Evolutionary conservation across 2,329 filamentous ascomycete species (phyloP).

Genomic region (Microsporum audouinii): DNA sequence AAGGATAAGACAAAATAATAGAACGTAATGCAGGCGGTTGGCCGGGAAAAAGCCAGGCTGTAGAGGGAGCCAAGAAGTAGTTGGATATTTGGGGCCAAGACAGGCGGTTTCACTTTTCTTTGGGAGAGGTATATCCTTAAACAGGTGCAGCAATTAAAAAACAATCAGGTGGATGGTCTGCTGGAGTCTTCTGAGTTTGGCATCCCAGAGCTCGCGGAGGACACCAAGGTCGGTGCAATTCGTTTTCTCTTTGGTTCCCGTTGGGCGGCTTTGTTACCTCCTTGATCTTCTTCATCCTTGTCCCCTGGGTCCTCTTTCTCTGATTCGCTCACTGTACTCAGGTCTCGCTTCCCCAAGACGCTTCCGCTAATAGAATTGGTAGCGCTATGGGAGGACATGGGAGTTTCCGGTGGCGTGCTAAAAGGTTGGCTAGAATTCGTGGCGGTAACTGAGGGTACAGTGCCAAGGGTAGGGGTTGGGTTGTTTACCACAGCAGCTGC

Average conservation of each 20-base stretch:
- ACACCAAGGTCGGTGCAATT: conserved; percentile 15
- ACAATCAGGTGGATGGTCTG: neutral
- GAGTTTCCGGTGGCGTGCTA: conserved; percentile 81
- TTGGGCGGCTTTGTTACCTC: neutral
- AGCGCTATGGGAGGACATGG: conserved; percentile 47
- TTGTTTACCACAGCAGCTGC: conserved; percentile 47
- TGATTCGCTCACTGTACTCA: conserved; percentile 31
- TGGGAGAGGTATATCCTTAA: neutral
- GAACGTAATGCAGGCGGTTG: neutral
- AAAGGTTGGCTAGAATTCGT: conserved; percentile 48
- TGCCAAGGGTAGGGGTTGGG: conserved; percentile 65
- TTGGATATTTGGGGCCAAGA: neutral
- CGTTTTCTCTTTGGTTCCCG: conserved; percentile 15
- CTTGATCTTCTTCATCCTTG: neutral
- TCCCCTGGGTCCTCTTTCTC: conserved; percentile 31
- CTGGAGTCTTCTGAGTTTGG: neutral
- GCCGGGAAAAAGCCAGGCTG: neutral
- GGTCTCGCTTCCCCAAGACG: conserved; percentile 43
- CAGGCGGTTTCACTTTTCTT: neutral
- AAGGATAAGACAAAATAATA: neutral
- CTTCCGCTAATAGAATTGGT: conserved; percentile 44
- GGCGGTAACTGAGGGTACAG: conserved; percentile 64
- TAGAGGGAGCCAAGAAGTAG: neutral
- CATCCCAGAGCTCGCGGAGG: conserved; percentile 1
- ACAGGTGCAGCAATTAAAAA: neutral